A percentile compares a stretch with the other conserved stretches of the same genome.
Conservation (phyloP, 495 filamentous ascomycete genomes). For the Neurospora africana region DNA sequence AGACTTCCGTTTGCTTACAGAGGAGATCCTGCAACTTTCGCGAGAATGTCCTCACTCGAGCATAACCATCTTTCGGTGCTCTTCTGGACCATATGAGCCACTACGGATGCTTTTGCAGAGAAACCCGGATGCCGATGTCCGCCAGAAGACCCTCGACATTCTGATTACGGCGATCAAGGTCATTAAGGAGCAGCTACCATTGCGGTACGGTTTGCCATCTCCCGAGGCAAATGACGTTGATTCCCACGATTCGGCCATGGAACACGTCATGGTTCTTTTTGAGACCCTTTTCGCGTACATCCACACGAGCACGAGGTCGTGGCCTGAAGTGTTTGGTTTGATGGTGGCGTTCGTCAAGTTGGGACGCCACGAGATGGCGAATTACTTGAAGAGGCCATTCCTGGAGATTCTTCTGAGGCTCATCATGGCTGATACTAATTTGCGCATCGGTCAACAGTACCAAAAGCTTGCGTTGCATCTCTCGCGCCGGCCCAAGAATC, state of each 20-base stretch:
- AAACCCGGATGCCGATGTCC: conserved; percentile 50
- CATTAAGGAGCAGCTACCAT: conserved; percentile 34
- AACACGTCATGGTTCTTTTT: conserved; percentile 33
- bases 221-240: conserved; percentile 15
- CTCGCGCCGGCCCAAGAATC: conserved; percentile 36
- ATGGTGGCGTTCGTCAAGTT: conserved; percentile 48
- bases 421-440: conserved; percentile 46
- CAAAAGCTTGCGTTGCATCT: conserved; percentile 32
- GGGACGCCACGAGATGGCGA: conserved; percentile 41
- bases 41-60: conserved; percentile 46
- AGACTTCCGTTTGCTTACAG: conserved; percentile 48
- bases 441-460: conserved; percentile 33
- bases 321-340: conserved; percentile 73
- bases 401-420: conserved; percentile 50
- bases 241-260: conserved; percentile 21
- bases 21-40: conserved; percentile 43
- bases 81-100: conserved; percentile 40
- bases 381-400: conserved; percentile 46
- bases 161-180: conserved; percentile 44
- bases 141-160: conserved; percentile 45
- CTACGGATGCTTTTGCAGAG: conserved; percentile 58
- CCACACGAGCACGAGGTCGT: conserved; percentile 50
- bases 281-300: conserved; percentile 43
- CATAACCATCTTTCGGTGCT: conserved; percentile 53
- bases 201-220: conserved; percentile 27